These are phyloP conservation scores for Rhynchosporium agropyri DNA, from an alignment of 2,329 filamentous ascomycete species.

Conservation along the genomic window DNA sequence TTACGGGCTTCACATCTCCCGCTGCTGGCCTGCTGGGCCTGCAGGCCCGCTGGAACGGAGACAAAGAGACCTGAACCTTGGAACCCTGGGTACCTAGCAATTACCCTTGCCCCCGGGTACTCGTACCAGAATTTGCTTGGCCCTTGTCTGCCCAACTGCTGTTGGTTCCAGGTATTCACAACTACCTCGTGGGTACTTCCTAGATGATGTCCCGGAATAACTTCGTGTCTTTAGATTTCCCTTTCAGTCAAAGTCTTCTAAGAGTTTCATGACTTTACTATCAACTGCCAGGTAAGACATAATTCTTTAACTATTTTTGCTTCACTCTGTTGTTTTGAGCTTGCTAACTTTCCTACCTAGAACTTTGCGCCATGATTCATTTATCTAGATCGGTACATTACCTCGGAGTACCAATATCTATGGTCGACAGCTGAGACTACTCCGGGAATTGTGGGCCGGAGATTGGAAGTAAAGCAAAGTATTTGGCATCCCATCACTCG, in stretches of 20 bases:
- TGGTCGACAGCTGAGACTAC: not conserved
- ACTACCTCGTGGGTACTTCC: not conserved
- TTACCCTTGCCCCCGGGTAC: too few species aligned
- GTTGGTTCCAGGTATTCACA: not conserved
- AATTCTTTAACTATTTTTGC: not conserved
- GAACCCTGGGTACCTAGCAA: too few species aligned
- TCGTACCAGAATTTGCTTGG: too few species aligned
- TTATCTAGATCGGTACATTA: too few species aligned
- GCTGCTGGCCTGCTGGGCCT: conserved; percentile 4
- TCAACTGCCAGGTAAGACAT: too few species aligned
- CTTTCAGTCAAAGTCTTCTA: too few species aligned
- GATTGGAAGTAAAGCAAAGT: too few species aligned
- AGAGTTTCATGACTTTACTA: too few species aligned
- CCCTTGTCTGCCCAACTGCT: too few species aligned
- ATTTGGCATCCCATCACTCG: too few species aligned
- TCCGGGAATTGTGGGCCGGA: not conserved
- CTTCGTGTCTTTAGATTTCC: not conserved
- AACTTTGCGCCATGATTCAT: not conserved
- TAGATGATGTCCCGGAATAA: not conserved
- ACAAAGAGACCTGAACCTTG: not conserved
- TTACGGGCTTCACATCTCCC: conserved; percentile 5
- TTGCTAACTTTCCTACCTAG: not conserved
- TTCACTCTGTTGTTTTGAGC: not conserved
- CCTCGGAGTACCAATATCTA: too few species aligned
- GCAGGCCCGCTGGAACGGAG: conserved; percentile 9